These are phyloP conservation scores for Saposhnikovia divaricata DNA, from an alignment of 129 eudicot species.

Conservation along the genomic window DNA sequence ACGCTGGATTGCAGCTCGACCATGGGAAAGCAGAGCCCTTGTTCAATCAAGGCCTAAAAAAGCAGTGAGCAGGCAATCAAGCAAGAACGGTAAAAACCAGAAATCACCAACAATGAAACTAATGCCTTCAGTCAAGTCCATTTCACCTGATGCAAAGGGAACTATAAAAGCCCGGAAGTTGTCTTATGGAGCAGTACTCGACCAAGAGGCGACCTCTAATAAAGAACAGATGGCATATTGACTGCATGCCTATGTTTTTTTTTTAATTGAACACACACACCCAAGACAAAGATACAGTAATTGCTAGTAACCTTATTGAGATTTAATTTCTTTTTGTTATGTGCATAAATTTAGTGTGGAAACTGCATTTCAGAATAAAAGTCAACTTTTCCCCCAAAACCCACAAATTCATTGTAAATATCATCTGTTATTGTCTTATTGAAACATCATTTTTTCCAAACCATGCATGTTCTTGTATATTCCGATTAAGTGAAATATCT, in stretches of 20 bases:
- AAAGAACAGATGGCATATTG: constrained; percentile 11
- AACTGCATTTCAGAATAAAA: neutral
- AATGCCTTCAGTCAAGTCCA: constrained; percentile 33
- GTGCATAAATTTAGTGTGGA: neutral
- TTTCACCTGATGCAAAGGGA: constrained; percentile 45
- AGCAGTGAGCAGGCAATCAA: constrained; percentile 27
- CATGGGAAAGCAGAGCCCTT: constrained; percentile 72
- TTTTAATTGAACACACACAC: too few relatives aligned
- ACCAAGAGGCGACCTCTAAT: constrained; percentile 20
- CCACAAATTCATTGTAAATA: neutral
- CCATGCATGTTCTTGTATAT: neutral
- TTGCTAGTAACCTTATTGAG: constrained; percentile 31
- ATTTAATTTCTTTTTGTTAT: neutral
- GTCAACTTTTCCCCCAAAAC: neutral
- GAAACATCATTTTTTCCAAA: too few relatives aligned
- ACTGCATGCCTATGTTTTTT: neutral
- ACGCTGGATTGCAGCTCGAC: constrained; percentile 91
- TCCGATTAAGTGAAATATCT: neutral
- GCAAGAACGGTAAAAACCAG: constrained; percentile 23
- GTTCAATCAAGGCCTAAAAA: constrained; percentile 51
- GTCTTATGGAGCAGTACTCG: constrained; percentile 42
- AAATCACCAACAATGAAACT: constrained; percentile 35
- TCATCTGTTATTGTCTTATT: neutral
- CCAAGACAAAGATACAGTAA: constrained; percentile 18
- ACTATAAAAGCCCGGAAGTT: constrained; percentile 42